Conservation (phyloP, 441 rosid genomes). For the Macaranga tanarius region DNA sequence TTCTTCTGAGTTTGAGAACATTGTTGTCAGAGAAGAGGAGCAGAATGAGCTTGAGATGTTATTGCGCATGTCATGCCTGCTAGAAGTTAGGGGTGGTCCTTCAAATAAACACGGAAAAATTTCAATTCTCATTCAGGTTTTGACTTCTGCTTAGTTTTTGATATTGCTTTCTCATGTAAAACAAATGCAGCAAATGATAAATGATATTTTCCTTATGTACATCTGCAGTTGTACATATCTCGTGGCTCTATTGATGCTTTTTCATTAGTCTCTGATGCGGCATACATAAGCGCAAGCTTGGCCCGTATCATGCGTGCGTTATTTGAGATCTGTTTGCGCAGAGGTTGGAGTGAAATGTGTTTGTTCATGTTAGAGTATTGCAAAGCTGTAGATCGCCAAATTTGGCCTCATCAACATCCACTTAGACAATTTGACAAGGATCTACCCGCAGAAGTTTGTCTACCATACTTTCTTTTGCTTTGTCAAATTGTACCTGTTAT, state of each 20-base stretch:
- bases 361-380: constrained; percentile 95
- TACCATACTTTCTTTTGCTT: constrained; percentile 17
- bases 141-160: constrained; percentile 19
- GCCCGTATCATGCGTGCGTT: constrained; percentile 98
- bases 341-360: constrained; percentile 98
- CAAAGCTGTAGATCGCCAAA: constrained; percentile 98
- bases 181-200: constrained; percentile 12
- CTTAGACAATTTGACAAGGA: constrained; percentile 97
- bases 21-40: constrained; percentile 98
- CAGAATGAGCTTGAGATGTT: constrained; percentile 91
- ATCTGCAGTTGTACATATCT: constrained; percentile 90
- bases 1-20: constrained; percentile 97
- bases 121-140: constrained; percentile 96
- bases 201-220: constrained; percentile 31
- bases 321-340: constrained; percentile 93
- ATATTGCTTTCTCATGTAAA: constrained; percentile 20
- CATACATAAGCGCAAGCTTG: constrained; percentile 98
- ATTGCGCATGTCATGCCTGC: constrained; percentile 80
- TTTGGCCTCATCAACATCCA: constrained; percentile 98
- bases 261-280: constrained; percentile 96
- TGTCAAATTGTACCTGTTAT: constrained; percentile 13
- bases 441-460: constrained; percentile 75
- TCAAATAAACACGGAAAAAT: constrained; percentile 97
- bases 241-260: constrained; percentile 93
- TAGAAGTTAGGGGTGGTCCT: constrained; percentile 94